Percentiles rank a stretch among this genome's conserved stretches.
Evolutionary conservation across 345 rosid species (phyloP).

Genomic region (Euphorbia lathyris): DNA sequence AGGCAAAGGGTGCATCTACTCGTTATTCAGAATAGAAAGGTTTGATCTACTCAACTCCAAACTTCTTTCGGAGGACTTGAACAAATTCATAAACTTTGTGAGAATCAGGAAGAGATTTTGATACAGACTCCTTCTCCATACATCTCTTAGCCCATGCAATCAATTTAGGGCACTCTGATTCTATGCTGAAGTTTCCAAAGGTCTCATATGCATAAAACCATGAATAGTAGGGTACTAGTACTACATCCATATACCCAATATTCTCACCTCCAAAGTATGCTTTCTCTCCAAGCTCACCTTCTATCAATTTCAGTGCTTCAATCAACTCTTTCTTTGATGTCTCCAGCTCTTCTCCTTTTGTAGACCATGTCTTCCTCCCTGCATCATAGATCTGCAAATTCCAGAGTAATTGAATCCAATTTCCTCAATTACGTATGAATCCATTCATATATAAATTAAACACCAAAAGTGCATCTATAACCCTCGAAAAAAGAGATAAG

Average conservation of each 20-base stretch:
- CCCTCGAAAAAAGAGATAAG: no score
- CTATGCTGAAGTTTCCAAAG: conserved; percentile 9
- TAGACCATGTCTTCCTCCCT: conserved; percentile 4
- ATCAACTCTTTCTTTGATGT: conserved; percentile 1
- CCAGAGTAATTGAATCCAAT: neutral
- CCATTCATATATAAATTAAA: no score
- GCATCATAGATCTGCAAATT: neutral
- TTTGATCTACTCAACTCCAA: neutral
- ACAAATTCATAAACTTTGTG: conserved; percentile 9
- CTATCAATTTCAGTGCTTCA: neutral
- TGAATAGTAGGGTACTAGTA: neutral
- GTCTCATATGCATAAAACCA: conserved; percentile 17
- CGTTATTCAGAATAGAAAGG: no score
- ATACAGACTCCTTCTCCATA: conserved; percentile 1
- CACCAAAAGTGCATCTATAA: no score
- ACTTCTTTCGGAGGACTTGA: neutral
- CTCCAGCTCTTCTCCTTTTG: conserved; percentile 3
- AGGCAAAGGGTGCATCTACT: no score
- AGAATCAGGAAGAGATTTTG: neutral
- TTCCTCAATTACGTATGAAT: no score
- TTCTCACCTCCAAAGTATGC: conserved; percentile 3
- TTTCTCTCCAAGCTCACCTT: conserved; percentile 7
- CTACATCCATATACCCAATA: conserved; percentile 2
- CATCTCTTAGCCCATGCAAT: conserved; percentile 11
- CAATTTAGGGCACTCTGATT: neutral